Conservation (phyloP, 2,329 filamentous ascomycete genomes). For the Hypoxylon sp. region DNA sequence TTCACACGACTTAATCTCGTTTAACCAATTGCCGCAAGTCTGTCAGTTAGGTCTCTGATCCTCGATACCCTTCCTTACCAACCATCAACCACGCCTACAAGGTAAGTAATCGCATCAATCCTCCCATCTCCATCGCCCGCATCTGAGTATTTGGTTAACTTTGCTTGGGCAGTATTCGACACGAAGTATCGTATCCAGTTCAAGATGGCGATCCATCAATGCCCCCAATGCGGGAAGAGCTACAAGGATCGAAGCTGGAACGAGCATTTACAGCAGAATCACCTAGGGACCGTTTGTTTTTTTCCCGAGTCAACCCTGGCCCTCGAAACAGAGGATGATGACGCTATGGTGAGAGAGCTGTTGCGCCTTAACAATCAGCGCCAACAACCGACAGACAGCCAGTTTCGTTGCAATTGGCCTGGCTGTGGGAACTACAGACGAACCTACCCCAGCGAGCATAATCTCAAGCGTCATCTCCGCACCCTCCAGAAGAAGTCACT, state of each 20-base stretch:
- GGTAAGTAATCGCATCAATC: too few species aligned
- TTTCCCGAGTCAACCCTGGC: neutral
- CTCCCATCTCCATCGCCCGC: too few species aligned
- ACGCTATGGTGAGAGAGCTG: neutral
- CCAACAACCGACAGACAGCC: too few species aligned
- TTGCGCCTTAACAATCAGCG: neutral
- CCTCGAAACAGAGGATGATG: neutral
- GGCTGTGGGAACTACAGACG: neutral
- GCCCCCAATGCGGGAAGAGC: neutral
- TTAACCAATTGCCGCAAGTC: too few species aligned
- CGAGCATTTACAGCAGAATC: neutral
- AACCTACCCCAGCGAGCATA: neutral
- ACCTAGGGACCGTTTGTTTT: conserved; percentile 8
- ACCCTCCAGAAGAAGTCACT: conserved; percentile 1
- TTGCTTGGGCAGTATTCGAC: too few species aligned
- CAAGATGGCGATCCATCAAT: too few species aligned
- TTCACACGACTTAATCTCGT: too few species aligned
- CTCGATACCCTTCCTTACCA: too few species aligned
- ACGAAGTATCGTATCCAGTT: too few species aligned
- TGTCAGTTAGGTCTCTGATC: too few species aligned
- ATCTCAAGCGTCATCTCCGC: conserved; percentile 8
- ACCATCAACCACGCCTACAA: too few species aligned
- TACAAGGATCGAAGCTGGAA: neutral
- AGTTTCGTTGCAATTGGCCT: conserved; percentile 6
- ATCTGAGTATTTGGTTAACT: too few species aligned